A percentile compares a stretch with the other conserved stretches of the same genome.
Conservation (phyloP, 2,329 filamentous ascomycete species). For the Pestalotiopsis sp. region DNA sequence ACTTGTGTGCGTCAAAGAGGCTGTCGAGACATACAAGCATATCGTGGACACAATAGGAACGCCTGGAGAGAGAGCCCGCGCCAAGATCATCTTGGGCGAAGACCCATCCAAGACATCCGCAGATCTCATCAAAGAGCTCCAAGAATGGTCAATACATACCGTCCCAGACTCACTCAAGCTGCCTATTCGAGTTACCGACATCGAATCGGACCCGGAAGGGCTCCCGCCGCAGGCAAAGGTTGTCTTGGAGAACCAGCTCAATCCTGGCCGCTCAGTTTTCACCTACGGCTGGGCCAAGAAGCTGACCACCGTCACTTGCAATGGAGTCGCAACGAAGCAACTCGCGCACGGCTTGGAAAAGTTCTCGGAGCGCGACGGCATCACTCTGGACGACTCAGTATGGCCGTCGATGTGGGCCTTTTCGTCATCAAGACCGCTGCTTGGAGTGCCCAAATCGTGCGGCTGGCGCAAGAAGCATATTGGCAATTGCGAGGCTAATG, state of each 20-base stretch:
- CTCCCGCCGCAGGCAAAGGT: constrained; percentile 33
- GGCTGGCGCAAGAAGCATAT: constrained; percentile 27
- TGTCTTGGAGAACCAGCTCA: constrained; percentile 38
- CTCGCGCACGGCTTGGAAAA: constrained; percentile 52
- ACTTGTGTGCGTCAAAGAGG: constrained; percentile 69
- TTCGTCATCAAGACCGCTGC: constrained; percentile 31
- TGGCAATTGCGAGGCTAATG: constrained; percentile 27
- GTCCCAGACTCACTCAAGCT: constrained; percentile 45
- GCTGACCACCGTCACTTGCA: constrained; percentile 71
- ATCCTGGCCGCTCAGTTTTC: constrained; percentile 68
- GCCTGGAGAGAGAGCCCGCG: constrained; percentile 59
- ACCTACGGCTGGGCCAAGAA: constrained; percentile 69
- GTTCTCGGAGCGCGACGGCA: constrained; percentile 15
- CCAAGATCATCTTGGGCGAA: constrained; percentile 56
- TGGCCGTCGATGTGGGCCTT: constrained; percentile 36
- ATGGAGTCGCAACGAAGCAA: constrained; percentile 67
- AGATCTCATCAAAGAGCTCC: constrained; percentile 31
- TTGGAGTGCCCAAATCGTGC: constrained; percentile 26
- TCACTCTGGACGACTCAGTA: constrained; percentile 18
- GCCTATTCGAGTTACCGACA: constrained; percentile 59
- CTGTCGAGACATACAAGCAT: constrained; percentile 66
- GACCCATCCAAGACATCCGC: constrained; percentile 23
- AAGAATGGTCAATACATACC: constrained; percentile 38
- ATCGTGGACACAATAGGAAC: constrained; percentile 68
- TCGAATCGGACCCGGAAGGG: constrained; percentile 27